A percentile compares a stretch with the other conserved stretches of the same genome.
phyloP scores from a whole-genome alignment of 1,139 yeast species.

The Lodderomyces theae region DNA sequence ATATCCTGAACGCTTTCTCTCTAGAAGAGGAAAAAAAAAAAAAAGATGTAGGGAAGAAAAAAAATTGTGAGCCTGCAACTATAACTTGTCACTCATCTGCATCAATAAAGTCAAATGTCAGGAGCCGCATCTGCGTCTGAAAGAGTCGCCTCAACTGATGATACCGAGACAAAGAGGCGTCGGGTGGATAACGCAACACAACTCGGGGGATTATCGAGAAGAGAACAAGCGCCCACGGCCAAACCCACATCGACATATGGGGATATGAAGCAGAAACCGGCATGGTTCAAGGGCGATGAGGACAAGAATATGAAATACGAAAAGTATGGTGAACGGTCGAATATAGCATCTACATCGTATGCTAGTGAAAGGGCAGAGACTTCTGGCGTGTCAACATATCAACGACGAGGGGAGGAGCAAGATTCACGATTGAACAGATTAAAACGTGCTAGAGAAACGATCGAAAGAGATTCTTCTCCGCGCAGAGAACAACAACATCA shows the following conservation, averaged over 20 bases:
- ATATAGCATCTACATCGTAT: neutral
- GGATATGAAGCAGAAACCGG: slow-evolving; percentile 29
- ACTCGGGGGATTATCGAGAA: neutral
- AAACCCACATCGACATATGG: slow-evolving; percentile 25
- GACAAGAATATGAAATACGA: slow-evolving; percentile 33
- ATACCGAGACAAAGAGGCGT: slow-evolving; percentile 1
- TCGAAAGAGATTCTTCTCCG: slow-evolving; percentile 2
- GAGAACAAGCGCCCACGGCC: neutral
- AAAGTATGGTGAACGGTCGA: slow-evolving; percentile 31
- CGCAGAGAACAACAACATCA: neutral
- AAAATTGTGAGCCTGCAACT: too few relatives aligned
- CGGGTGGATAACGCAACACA: neutral
- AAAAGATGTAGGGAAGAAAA: neutral
- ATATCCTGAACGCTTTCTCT: too few relatives aligned
- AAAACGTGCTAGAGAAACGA: slow-evolving; percentile 9
- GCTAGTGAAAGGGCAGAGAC: neutral
- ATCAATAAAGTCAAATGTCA: slow-evolving; percentile 1
- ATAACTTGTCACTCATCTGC: too few relatives aligned
- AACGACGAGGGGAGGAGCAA: slow-evolving; percentile 1
- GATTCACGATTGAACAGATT: slow-evolving; percentile 7
- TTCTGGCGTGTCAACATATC: neutral
- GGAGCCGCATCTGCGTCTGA: neutral
- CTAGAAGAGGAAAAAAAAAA: neutral
- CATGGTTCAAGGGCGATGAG: slow-evolving; percentile 33
- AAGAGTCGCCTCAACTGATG: neutral